These are phyloP conservation scores for Quercus dentata DNA, from an alignment of 306 rosid species.

Conservation along the genomic window DNA sequence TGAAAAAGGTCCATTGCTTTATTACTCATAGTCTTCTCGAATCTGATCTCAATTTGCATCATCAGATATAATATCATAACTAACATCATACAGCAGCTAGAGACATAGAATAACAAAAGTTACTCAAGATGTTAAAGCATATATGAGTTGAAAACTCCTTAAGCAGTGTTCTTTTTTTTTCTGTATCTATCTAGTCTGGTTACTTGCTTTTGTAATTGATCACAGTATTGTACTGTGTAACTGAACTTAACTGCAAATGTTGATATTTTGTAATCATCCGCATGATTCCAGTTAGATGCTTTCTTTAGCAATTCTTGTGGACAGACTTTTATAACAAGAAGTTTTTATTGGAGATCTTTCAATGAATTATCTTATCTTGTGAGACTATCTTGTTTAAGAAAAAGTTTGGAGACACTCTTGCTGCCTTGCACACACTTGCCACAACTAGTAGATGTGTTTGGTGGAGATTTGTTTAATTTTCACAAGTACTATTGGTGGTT, in stretches of 20 bases:
- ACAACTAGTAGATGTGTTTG: too few relatives aligned
- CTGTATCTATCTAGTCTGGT: neutral
- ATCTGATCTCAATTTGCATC: neutral
- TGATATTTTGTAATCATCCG: neutral
- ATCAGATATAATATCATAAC: neutral
- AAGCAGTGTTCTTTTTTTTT: neutral
- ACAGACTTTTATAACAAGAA: neutral
- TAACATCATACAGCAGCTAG: neutral
- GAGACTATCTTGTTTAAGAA: neutral
- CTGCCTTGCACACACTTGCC: too few relatives aligned
- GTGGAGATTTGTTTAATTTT: too few relatives aligned
- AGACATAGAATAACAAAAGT: neutral
- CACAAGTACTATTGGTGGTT: too few relatives aligned
- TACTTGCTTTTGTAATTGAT: neutral
- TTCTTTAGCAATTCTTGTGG: neutral
- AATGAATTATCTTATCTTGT: neutral
- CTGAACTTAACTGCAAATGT: neutral
- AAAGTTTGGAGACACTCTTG: too few relatives aligned
- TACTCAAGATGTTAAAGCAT: neutral
- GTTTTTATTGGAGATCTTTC: neutral
- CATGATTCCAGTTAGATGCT: neutral
- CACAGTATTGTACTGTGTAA: neutral
- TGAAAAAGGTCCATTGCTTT: constrained; percentile 35
- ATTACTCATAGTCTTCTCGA: constrained; percentile 19
- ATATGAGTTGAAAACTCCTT: neutral